phyloP scores from a whole-genome alignment of 2,329 filamentous ascomycete genomes.

The Cercospora sp. region DNA sequence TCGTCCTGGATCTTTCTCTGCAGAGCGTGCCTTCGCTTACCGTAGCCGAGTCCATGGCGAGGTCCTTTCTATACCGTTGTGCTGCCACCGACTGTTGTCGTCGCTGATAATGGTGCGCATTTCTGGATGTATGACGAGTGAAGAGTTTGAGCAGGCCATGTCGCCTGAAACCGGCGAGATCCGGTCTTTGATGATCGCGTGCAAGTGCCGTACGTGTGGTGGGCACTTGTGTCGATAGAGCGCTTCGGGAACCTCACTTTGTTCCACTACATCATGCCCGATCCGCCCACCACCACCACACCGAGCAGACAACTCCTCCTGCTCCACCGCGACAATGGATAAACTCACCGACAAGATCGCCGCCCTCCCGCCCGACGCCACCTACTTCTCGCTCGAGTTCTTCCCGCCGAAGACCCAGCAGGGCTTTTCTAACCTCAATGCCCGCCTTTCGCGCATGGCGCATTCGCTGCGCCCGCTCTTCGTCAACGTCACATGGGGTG shows the following conservation, averaged over 20 bases:
- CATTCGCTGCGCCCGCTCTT: conserved; percentile 87
- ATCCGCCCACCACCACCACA: conserved; percentile 8
- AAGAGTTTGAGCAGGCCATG: neutral
- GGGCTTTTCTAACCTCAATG: conserved; percentile 91
- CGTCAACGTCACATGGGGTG: conserved; percentile 97
- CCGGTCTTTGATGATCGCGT: conserved; percentile 4
- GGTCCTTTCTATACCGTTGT: neutral
- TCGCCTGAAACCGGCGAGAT: conserved; percentile 1
- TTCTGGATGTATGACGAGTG: neutral
- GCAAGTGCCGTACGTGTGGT: conserved; percentile 3
- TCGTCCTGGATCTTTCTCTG: neutral
- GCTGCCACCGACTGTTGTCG: neutral
- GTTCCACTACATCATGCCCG: conserved; percentile 14
- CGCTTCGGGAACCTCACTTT: conserved; percentile 12
- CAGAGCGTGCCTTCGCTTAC: neutral
- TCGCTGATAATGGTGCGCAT: neutral
- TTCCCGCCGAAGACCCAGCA: conserved; percentile 97
- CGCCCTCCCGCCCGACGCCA: conserved; percentile 75
- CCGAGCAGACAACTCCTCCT: conserved; percentile 15
- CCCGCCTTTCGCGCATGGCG: conserved; percentile 92
- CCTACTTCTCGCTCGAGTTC: conserved; percentile 97
- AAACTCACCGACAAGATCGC: conserved; percentile 76
- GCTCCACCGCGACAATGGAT: conserved; percentile 56
- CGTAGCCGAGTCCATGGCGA: neutral
- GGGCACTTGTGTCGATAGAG: neutral